Evolutionary conservation across 2,329 filamentous ascomycete genomes (phyloP).

Genomic region (Talaromyces rugulosus): DNA sequence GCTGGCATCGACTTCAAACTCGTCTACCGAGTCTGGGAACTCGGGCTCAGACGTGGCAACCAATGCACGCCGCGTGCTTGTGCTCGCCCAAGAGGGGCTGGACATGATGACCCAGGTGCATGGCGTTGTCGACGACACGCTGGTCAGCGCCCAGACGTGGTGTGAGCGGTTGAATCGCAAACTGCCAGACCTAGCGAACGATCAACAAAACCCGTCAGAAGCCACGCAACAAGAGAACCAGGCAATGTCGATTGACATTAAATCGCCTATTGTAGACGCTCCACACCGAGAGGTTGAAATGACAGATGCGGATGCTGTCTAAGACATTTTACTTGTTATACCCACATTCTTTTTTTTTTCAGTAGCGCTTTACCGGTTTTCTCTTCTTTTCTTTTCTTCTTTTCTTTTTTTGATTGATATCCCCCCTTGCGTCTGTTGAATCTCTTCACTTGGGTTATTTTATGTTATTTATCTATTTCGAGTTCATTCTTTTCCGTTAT

Average conservation of each 20-base stretch:
- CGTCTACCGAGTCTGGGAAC: constrained; percentile 27
- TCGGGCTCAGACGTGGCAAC: constrained; percentile 45
- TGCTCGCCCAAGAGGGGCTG: constrained; percentile 82
- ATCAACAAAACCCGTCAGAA: constrained; percentile 19
- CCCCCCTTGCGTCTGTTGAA: not conserved
- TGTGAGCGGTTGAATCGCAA: constrained; percentile 68
- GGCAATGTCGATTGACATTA: constrained; percentile 5
- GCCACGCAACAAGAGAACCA: not conserved
- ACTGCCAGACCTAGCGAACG: constrained; percentile 25
- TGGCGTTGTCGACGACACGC: constrained; percentile 80
- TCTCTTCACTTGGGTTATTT: not conserved
- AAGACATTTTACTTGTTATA: not conserved
- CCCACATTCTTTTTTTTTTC: not conserved
- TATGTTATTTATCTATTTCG: not conserved
- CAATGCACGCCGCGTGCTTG: constrained; percentile 70
- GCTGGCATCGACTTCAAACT: constrained; percentile 57
- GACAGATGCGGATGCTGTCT: constrained; percentile 6
- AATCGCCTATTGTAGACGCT: constrained; percentile 8
- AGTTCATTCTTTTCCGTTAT: not conserved
- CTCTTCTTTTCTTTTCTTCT: not conserved
- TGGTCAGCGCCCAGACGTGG: constrained; percentile 89
- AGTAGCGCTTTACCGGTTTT: not conserved
- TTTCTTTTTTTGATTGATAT: not conserved
- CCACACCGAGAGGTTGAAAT: constrained; percentile 11
- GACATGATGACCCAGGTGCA: constrained; percentile 94